Conservation (phyloP, 2,329 filamentous ascomycete genomes). For the Emericellopsis cladophorae region DNA sequence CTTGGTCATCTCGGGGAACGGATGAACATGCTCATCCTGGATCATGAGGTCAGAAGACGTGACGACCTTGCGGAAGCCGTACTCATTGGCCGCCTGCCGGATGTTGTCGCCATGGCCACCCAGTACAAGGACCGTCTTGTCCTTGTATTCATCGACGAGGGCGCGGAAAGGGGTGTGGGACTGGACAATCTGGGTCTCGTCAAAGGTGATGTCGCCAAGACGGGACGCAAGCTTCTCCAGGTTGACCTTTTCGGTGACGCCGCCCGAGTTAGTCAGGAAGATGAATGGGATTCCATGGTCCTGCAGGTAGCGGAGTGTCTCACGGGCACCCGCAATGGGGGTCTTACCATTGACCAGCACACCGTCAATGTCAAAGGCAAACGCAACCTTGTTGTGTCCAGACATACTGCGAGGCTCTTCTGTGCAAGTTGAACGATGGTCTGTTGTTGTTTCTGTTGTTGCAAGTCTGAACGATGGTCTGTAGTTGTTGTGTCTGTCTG, state of each 20-base stretch:
- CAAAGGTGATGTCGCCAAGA: constrained; percentile 32
- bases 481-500: too few species aligned
- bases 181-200: constrained; percentile 34
- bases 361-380: constrained; percentile 45
- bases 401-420: too few species aligned
- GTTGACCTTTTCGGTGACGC: constrained; percentile 50
- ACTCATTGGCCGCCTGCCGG: constrained; percentile 13
- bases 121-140: constrained; percentile 38
- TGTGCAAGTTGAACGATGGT: too few species aligned
- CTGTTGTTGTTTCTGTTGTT: too few species aligned
- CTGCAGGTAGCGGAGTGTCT: constrained; percentile 47
- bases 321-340: constrained; percentile 47
- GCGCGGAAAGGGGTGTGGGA: constrained; percentile 60
- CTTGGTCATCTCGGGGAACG: constrained; percentile 21
- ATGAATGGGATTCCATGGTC: constrained; percentile 55
- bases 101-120: constrained; percentile 30
- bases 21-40: constrained; percentile 11
- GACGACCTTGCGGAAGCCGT: constrained; percentile 23
- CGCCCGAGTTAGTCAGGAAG: constrained; percentile 63
- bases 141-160: constrained; percentile 33
- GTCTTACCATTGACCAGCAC: constrained; percentile 54
- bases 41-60: constrained; percentile 19
- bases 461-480: too few species aligned
- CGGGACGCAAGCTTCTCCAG: constrained; percentile 45
- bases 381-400: constrained; percentile 6